Conservation (phyloP, 2,329 filamentous ascomycete species). For the Albophoma yamanashiensis region DNA sequence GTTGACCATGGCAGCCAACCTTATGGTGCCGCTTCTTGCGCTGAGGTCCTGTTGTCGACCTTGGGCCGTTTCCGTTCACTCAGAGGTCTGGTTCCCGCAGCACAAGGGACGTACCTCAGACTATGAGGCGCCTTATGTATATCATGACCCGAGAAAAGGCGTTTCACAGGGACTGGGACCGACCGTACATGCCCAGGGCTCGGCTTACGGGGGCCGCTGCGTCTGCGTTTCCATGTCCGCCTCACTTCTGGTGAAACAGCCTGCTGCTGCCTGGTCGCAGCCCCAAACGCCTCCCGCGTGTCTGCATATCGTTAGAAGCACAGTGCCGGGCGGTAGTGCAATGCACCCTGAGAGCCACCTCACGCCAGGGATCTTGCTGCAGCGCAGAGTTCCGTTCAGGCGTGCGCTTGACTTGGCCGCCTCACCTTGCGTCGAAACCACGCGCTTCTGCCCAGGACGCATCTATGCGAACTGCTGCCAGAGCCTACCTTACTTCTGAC, state of each 20-base stretch:
- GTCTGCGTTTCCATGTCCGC: not conserved
- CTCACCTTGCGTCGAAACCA: too few species aligned
- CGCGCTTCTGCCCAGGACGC: too few species aligned
- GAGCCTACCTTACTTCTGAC: not conserved
- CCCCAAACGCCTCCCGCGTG: not conserved
- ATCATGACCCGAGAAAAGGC: not conserved
- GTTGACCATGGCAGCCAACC: too few species aligned
- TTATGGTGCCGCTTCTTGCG: too few species aligned
- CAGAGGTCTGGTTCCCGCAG: too few species aligned
- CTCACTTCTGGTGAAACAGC: not conserved
- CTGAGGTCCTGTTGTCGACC: too few species aligned
- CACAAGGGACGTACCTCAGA: too few species aligned
- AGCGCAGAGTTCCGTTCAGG: not conserved
- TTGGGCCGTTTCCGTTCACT: not conserved
- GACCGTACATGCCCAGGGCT: not conserved
- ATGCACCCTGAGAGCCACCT: not conserved
- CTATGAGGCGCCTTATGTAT: too few species aligned
- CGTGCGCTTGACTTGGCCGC: not conserved
- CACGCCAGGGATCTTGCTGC: too few species aligned
- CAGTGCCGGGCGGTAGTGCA: not conserved
- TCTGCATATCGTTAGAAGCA: not conserved
- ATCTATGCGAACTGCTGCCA: not conserved
- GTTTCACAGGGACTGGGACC: too few species aligned
- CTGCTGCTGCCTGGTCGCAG: not conserved
- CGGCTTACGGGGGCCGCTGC: not conserved